Evolutionary conservation across 2,329 filamentous ascomycete species (phyloP), one percentile per base, ranked within the genome.

Genomic region (Penicillium nordicum): DNA sequence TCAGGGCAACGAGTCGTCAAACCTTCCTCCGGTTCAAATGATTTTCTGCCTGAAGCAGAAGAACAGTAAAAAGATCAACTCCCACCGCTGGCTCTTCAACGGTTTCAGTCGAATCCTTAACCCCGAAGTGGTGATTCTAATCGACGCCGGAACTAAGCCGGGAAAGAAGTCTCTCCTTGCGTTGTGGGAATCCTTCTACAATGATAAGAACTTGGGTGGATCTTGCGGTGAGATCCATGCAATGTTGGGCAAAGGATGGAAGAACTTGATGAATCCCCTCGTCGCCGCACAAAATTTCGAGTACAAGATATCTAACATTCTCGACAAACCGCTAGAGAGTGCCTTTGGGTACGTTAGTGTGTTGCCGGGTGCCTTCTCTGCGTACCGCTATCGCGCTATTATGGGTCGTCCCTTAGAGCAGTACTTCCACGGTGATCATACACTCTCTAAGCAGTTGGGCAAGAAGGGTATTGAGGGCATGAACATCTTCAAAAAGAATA

Each of bases 401-500:
- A 96, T 97, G 91, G 93, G 93, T 57, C 86, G 93, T 53, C 93
- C 93, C 41, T 81, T 97, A 27, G 93, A 97, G 77, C 93, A 97
- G 79, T 97, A 97, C 78, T 97, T 97, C 86, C 93, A 97, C 76
- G 93, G 93, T 83, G 93, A 97, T 71, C 93, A 97, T 77, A 97
- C 93, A 1, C 83, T 97, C 27, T 95, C 93, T 59, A 93, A 93
- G 78, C 87, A 92, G 66, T 86, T 97, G 50, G 92, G 92, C 65
- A 95, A 96, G 80, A 97, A 97, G 84, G 93, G 93, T 84, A 97
- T 97, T 67, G 93, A 97, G 74, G 93, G 92, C 69, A 97, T 97
- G 93, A 97, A 97, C 78, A 97, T 97, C 75, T 97, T 97, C 88
- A 97, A 97, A 82, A 97, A 97, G 86, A 97, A 97, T 84, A 97